A percentile compares a stretch with the other conserved stretches of the same genome.
Evolutionary conservation across 2,329 filamentous ascomycete species (phyloP).

Genomic region (Pseudogymnoascus sp.): DNA sequence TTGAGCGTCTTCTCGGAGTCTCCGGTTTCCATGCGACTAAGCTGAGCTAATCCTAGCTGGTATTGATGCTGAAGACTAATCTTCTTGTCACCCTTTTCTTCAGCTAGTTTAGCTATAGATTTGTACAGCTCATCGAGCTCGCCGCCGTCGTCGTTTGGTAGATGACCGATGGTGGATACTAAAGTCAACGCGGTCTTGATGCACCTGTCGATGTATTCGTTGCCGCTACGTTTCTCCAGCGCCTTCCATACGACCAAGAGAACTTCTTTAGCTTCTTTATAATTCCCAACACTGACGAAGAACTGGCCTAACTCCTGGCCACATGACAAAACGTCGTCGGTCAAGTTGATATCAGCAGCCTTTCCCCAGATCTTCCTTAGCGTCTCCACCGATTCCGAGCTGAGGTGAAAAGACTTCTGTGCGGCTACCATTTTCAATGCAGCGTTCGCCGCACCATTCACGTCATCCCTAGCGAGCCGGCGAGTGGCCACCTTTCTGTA

Average conservation of each 20-base stretch:
- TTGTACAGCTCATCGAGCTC: not conserved
- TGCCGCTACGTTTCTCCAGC: not conserved
- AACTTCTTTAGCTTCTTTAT: not conserved
- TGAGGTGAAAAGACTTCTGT: not conserved
- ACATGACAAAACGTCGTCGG: not conserved
- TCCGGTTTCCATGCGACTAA: not conserved
- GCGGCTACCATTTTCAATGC: not conserved
- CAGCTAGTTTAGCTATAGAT: not conserved
- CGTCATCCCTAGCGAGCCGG: not conserved
- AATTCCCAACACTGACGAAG: not conserved
- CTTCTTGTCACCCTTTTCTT: not conserved
- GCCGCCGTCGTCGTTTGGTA: not conserved
- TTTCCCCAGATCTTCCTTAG: not conserved
- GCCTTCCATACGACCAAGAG: not conserved
- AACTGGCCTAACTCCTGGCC: not conserved
- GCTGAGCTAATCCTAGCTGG: not conserved
- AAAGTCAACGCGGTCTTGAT: not conserved
- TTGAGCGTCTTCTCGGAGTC: not conserved
- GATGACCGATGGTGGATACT: not conserved
- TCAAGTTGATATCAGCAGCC: not conserved
- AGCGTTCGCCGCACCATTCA: not conserved
- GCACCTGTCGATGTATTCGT: not conserved
- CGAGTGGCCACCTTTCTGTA: not conserved
- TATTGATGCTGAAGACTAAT: not conserved
- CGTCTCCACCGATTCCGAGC: not conserved